A percentile compares a stretch with the other conserved stretches of the same genome.
Evolutionary conservation across 78 protist species (phyloP).

Genomic region (Dictyostelium firmibasis): DNA sequence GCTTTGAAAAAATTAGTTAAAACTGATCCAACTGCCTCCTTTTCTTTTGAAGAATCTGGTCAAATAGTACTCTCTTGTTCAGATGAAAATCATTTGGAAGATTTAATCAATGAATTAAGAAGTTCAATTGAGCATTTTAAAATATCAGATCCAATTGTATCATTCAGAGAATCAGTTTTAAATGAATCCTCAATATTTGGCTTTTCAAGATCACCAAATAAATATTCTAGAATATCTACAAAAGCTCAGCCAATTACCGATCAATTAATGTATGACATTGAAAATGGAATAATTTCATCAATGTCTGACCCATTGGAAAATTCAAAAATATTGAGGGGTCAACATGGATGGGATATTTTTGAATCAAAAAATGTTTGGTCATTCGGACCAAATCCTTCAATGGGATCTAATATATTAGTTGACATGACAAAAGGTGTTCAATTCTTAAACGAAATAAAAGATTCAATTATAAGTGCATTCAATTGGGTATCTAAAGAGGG

Average conservation of each 20-base stretch:
- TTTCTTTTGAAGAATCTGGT: slow-evolving; percentile 46
- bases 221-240: slow-evolving; percentile 82
- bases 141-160: slow-evolving; percentile 17
- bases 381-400: slow-evolving; percentile 9
- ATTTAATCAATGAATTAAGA: slow-evolving; percentile 43
- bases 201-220: slow-evolving; percentile 83
- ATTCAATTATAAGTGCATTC: slow-evolving; percentile 89
- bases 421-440: slow-evolving; percentile 87
- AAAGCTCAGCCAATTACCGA: slow-evolving; percentile 73
- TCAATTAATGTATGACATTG: slow-evolving; percentile 50
- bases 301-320: not conserved
- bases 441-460: slow-evolving; percentile 75
- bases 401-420: slow-evolving; percentile 84
- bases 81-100: slow-evolving; percentile 85
- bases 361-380: slow-evolving; percentile 70
- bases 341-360: slow-evolving; percentile 49
- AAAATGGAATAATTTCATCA: not conserved
- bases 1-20: slow-evolving; percentile 88
- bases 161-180: slow-evolving; percentile 80
- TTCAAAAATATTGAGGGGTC: not conserved
- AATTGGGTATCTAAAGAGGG: slow-evolving; percentile 95
- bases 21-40: slow-evolving; percentile 16
- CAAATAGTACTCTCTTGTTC: slow-evolving; percentile 80
- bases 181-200: not conserved
- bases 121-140: slow-evolving; percentile 54